Percentiles rank a stretch among this genome's conserved stretches.
phyloP scores from a whole-genome alignment of 2,329 filamentous ascomycete genomes.

The Cercospora berteroae region DNA sequence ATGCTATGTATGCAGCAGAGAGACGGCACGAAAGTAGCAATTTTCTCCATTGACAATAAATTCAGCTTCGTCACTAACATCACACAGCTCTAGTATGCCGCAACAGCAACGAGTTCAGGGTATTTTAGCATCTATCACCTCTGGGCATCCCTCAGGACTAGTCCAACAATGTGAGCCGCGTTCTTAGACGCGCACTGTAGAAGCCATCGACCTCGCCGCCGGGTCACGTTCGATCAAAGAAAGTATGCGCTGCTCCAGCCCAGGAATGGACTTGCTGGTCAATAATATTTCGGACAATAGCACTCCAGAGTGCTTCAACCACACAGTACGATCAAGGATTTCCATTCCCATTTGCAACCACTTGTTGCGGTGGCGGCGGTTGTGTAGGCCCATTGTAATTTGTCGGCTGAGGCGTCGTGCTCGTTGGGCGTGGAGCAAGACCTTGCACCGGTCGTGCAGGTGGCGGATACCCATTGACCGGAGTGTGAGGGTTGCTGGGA shows the following conservation, averaged over 20 bases:
- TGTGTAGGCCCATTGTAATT: slow-evolving; percentile 11
- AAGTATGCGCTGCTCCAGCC: not conserved
- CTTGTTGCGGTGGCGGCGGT: slow-evolving; percentile 3
- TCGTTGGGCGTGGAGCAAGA: slow-evolving; percentile 24
- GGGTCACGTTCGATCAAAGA: not conserved
- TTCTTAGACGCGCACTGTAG: not conserved
- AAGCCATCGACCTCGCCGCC: not conserved
- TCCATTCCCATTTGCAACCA: not conserved
- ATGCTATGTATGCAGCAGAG: not conserved
- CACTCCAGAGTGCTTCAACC: not conserved
- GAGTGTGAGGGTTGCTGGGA: slow-evolving; percentile 32
- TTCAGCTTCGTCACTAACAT: not conserved
- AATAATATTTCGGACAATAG: not conserved
- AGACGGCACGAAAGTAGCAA: not conserved
- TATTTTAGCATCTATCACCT: not conserved
- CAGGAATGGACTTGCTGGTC: not conserved
- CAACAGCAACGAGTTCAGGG: not conserved
- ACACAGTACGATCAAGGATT: not conserved
- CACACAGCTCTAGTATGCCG: not conserved
- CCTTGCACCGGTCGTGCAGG: slow-evolving; percentile 15
- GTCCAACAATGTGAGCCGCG: not conserved
- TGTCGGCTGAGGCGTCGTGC: slow-evolving; percentile 31
- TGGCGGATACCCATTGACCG: slow-evolving; percentile 32
- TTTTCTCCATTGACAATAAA: not conserved
- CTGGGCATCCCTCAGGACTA: not conserved